Percentiles rank a stretch among this genome's conserved stretches.
Conservation (phyloP, 1,284 basidiomycete species). For the Cutaneotrichosporon cyanovorans region DNA sequence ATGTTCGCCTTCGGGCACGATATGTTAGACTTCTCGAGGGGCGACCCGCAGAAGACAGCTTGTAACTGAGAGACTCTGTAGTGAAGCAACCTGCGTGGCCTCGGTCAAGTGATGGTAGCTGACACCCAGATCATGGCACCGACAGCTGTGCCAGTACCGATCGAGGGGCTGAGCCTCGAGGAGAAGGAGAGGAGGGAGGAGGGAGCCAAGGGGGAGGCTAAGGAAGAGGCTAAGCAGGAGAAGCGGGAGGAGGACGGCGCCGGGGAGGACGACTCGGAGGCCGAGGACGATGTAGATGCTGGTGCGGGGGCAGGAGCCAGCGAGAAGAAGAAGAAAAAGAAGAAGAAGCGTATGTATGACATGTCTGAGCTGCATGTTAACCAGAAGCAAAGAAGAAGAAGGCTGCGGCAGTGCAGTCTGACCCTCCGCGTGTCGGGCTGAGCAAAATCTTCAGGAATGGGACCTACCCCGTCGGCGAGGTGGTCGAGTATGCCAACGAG, state of each 20-base stretch:
- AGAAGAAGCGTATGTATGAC: conserved; percentile 59
- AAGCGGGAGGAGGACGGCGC: conserved; percentile 33
- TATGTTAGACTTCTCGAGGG: conserved; percentile 41
- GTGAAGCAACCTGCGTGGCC: too few species aligned
- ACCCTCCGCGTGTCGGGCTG: conserved; percentile 85
- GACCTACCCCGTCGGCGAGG: conserved; percentile 82
- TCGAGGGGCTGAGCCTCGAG: conserved; percentile 27
- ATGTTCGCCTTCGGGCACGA: conserved; percentile 24
- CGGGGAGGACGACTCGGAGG: conserved; percentile 26
- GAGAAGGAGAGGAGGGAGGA: conserved; percentile 29
- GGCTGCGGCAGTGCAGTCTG: conserved; percentile 58
- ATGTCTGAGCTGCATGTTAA: not conserved
- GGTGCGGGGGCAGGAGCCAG: conserved; percentile 28
- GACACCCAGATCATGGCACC: conserved; percentile 30
- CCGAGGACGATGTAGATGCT: conserved; percentile 39
- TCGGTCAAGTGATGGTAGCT: too few species aligned
- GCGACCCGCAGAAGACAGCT: conserved; percentile 27
- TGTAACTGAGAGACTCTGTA: conserved; percentile 25
- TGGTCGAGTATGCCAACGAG: conserved; percentile 88
- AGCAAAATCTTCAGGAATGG: conserved; percentile 83
- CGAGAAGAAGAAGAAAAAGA: conserved; percentile 80
- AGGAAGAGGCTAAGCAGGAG: conserved; percentile 41
- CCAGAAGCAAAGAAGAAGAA: conserved; percentile 66
- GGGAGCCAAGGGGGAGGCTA: conserved; percentile 18
- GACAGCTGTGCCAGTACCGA: conserved; percentile 26